phyloP scores from a whole-genome alignment of 2,329 filamentous ascomycete species.

The Aspergillus ibericus region DNA sequence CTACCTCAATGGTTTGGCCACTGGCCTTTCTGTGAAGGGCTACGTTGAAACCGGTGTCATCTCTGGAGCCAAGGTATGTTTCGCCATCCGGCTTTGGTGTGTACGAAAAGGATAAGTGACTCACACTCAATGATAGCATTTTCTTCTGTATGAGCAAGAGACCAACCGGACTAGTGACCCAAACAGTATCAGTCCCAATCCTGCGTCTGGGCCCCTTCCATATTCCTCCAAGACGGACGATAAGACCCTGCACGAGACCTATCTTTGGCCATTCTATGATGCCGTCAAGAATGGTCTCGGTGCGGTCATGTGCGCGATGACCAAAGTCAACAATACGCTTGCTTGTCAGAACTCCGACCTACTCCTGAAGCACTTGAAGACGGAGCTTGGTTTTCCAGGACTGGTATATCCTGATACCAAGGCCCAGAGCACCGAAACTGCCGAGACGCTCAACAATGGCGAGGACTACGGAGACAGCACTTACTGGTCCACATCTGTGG shows the following conservation, averaged over 20 bases:
- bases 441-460: neutral
- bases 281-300: conserved; percentile 10
- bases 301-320: conserved; percentile 18
- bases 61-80: conserved; percentile 6
- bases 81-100: neutral
- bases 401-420: conserved; percentile 12
- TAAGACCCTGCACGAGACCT: conserved; percentile 13
- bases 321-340: conserved; percentile 6
- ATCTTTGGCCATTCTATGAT: conserved; percentile 16
- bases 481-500: neutral
- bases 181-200: neutral
- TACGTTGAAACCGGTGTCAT: conserved; percentile 54
- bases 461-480: conserved; percentile 1
- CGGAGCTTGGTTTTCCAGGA: conserved; percentile 14
- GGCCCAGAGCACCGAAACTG: neutral
- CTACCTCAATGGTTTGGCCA: conserved; percentile 44
- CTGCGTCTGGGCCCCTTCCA: neutral
- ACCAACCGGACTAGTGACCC: neutral
- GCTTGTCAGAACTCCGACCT: conserved; percentile 11
- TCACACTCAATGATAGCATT: neutral
- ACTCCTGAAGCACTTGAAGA: conserved; percentile 9
- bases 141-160: conserved; percentile 9
- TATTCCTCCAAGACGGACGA: conserved; percentile 13
- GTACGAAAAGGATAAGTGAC: too few relatives aligned
- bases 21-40: conserved; percentile 52